Conservation (phyloP, 352 stramenopile genomes). For the Phytophthora cajani region DNA sequence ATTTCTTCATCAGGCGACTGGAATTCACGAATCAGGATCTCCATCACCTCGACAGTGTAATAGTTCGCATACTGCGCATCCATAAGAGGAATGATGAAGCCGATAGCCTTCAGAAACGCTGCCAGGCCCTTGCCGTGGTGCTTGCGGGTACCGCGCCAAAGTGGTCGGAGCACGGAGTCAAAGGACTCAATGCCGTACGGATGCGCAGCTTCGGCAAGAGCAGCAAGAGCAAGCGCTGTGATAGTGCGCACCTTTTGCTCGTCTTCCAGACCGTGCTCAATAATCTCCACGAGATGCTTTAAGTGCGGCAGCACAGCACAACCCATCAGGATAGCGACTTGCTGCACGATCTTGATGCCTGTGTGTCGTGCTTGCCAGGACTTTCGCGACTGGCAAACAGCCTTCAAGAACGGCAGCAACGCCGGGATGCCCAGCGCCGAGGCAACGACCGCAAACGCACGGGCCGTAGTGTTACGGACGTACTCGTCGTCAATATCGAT, state of each 20-base stretch:
- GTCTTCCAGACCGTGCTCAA: conserved; percentile 97
- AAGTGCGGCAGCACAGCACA: conserved; percentile 98
- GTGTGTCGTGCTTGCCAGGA: conserved; percentile 99
- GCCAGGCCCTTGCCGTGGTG: conserved; percentile 98
- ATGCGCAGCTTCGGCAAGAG: conserved; percentile 97
- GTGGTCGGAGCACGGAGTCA: conserved; percentile 96
- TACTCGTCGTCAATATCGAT: conserved; percentile 99
- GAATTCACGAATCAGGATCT: conserved; percentile 99
- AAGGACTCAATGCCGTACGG: conserved; percentile 99
- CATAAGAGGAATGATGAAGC: conserved; percentile 99
- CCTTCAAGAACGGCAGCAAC: conserved; percentile 98
- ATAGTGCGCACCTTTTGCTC: conserved; percentile 99
- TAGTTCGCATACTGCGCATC: conserved; percentile 99
- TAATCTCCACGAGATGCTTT: conserved; percentile 98
- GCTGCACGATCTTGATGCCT: conserved; percentile 99
- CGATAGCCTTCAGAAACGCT: conserved; percentile 99
- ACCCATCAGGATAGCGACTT: conserved; percentile 99
- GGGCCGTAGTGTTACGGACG: conserved; percentile 98
- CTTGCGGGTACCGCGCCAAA: conserved; percentile 98
- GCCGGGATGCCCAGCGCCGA: conserved; percentile 97
- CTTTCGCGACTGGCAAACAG: conserved; percentile 98
- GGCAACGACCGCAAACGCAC: conserved; percentile 99
- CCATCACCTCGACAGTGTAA: conserved; percentile 99
- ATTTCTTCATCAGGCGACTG: conserved; percentile 99
- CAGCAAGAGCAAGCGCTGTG: conserved; percentile 97